These are phyloP conservation scores for Buxus sempervirens DNA, from an alignment of 164 flowering plant species.

Conservation along the genomic window DNA sequence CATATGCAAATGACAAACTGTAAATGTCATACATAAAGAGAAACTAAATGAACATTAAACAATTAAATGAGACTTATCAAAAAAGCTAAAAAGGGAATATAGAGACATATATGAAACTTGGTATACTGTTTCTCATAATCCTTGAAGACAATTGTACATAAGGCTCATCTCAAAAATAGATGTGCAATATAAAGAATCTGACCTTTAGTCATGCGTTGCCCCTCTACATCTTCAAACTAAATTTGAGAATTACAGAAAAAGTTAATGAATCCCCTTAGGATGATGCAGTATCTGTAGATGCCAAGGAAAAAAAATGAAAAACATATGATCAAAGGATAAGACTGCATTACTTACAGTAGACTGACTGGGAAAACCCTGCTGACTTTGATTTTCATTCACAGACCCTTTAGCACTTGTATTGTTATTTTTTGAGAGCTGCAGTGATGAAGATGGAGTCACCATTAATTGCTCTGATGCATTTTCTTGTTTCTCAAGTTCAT, in stretches of 20 bases:
- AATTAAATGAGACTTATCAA: background rate
- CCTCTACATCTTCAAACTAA: slow-evolving; percentile 40
- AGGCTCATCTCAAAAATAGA: background rate
- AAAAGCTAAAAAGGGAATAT: background rate
- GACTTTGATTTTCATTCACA: slow-evolving; percentile 3
- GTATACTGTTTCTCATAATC: too few species aligned
- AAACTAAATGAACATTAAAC: too few species aligned
- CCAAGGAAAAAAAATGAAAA: background rate
- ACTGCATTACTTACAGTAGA: slow-evolving; percentile 19
- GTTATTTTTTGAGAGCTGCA: slow-evolving; percentile 13
- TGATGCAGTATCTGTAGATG: background rate
- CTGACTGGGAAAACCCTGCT: slow-evolving; percentile 11
- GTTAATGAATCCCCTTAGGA: slow-evolving; percentile 1
- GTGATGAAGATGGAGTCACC: too few species aligned
- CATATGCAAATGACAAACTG: background rate
- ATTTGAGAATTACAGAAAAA: slow-evolving; percentile 11
- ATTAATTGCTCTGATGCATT: slow-evolving; percentile 42
- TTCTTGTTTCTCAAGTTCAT: slow-evolving; percentile 83
- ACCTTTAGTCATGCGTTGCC: slow-evolving; percentile 36
- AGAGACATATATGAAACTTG: too few species aligned
- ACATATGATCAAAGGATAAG: slow-evolving; percentile 2
- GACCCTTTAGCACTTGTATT: slow-evolving; percentile 2
- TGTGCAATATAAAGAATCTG: slow-evolving; percentile 17
- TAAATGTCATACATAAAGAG: too few species aligned
- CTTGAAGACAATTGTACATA: too few species aligned